Conservation (phyloP, 805 yeast genomes). For the Pachysolen tannophilus region DNA sequence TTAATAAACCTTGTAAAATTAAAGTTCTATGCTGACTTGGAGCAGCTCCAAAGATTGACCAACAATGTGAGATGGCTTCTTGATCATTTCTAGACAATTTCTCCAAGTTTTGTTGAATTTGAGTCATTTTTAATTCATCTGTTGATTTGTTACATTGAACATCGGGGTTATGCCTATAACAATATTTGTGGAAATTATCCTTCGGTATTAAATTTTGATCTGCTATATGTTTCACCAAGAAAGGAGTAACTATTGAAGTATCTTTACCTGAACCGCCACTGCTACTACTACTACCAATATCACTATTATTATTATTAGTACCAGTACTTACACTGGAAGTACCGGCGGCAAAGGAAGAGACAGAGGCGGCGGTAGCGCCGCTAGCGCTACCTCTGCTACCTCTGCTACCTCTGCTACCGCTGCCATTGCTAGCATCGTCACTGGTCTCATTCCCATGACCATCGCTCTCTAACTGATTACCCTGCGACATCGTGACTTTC, state of each 20-base stretch:
- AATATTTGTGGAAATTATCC: conserved; percentile 59
- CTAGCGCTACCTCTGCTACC: no score
- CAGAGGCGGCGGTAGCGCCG: no score
- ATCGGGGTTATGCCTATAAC: conserved; percentile 93
- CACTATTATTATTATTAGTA: neutral
- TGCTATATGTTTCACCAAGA: conserved; percentile 23
- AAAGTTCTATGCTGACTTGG: conserved; percentile 62
- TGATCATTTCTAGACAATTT: conserved; percentile 62
- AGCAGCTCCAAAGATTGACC: conserved; percentile 78
- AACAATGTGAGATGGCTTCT: conserved; percentile 70
- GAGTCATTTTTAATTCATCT: conserved; percentile 55
- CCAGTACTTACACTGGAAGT: no score
- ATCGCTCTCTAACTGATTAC: no score
- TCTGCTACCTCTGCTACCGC: no score
- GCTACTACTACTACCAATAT: neutral
- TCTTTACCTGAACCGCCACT: conserved; percentile 18
- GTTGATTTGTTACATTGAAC: conserved; percentile 62
- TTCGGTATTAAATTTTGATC: conserved; percentile 33
- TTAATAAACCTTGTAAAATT: conserved; percentile 73
- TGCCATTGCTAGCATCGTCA: no score
- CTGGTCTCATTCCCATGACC: no score
- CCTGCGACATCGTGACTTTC: no score
- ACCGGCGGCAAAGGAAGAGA: no score
- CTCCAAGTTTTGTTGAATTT: conserved; percentile 51
- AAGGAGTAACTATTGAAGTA: conserved; percentile 24